These are phyloP conservation scores for Fusarium sp. DNA, from an alignment of 2,329 filamentous ascomycete species.

Conservation along the genomic window DNA sequence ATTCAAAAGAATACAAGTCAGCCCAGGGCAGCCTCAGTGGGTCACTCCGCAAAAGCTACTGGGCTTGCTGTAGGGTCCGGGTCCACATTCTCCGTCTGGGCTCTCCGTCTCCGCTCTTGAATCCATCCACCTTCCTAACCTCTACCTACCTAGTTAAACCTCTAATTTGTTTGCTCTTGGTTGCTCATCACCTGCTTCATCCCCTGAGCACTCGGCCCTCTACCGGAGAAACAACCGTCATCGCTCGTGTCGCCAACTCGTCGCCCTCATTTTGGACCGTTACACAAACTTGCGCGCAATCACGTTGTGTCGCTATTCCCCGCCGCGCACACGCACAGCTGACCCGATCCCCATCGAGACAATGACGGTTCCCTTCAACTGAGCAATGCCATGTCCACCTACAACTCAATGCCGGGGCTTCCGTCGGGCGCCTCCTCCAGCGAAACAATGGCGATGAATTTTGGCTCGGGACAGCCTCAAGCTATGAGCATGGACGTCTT, in stretches of 20 bases:
- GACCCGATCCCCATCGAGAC: constrained; percentile 40
- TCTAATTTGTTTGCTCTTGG: constrained; percentile 30
- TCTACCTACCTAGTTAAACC: constrained; percentile 14
- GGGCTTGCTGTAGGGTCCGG: constrained; percentile 8
- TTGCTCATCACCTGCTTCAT: constrained; percentile 15
- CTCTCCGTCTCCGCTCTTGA: constrained; percentile 33
- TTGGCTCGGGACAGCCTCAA: constrained; percentile 49
- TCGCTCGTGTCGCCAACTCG: constrained; percentile 13
- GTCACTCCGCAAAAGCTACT: constrained; percentile 36
- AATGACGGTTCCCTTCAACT: constrained; percentile 47
- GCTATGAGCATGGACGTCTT: constrained; percentile 62
- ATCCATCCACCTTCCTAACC: constrained; percentile 9
- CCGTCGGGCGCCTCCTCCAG: constrained; percentile 56
- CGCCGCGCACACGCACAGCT: constrained; percentile 34
- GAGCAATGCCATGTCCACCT: constrained; percentile 67
- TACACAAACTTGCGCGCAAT: constrained; percentile 30
- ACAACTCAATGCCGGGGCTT: constrained; percentile 66
- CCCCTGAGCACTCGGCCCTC: constrained; percentile 20
- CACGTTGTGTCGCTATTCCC: constrained; percentile 35
- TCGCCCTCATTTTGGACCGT: constrained; percentile 16
- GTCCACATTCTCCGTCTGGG: constrained; percentile 31
- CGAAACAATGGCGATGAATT: constrained; percentile 61
- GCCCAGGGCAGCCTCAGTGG: constrained; percentile 28
- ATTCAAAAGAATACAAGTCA: constrained; percentile 4
- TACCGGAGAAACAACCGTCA: constrained; percentile 7